phyloP scores from a whole-genome alignment of 2,329 filamentous ascomycete species.

The Leptographium lundbergii region DNA sequence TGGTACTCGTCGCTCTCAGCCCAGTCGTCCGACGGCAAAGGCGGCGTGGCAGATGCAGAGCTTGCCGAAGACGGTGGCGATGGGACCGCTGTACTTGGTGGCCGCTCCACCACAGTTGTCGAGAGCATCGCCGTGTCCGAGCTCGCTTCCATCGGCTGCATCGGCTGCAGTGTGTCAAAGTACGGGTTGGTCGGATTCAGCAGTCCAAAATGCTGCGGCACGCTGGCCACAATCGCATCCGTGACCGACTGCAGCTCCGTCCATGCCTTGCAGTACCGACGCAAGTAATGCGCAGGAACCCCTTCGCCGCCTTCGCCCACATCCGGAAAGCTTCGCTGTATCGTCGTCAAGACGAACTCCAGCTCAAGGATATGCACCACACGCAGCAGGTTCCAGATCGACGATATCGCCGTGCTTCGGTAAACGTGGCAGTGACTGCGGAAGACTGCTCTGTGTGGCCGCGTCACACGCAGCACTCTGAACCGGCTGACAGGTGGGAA shows the following conservation, averaged over 20 bases:
- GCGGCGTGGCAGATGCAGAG: background rate
- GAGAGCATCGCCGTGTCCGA: background rate
- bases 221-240: conserved; percentile 30
- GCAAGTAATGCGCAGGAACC: conserved; percentile 16
- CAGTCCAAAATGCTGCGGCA: conserved; percentile 37
- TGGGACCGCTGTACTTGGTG: conserved; percentile 3
- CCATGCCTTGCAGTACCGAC: conserved; percentile 24
- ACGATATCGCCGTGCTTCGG: conserved; percentile 28
- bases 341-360: conserved; percentile 32
- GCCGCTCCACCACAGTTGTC: conserved; percentile 9
- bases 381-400: conserved; percentile 35
- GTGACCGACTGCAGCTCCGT: conserved; percentile 27
- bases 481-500: conserved; percentile 30
- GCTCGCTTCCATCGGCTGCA: background rate
- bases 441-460: conserved; percentile 28
- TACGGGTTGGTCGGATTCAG: conserved; percentile 26
- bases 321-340: conserved; percentile 22
- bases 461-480: conserved; percentile 25
- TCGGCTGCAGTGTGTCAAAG: conserved; percentile 12
- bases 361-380: conserved; percentile 33
- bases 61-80: conserved; percentile 7
- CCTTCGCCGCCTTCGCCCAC: conserved; percentile 12
- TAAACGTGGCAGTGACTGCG: conserved; percentile 32
- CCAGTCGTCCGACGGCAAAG: background rate
- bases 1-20: background rate